Evolutionary conservation across 257 asterid genomes (phyloP).

Genomic region (Pogostemon cablin): DNA sequence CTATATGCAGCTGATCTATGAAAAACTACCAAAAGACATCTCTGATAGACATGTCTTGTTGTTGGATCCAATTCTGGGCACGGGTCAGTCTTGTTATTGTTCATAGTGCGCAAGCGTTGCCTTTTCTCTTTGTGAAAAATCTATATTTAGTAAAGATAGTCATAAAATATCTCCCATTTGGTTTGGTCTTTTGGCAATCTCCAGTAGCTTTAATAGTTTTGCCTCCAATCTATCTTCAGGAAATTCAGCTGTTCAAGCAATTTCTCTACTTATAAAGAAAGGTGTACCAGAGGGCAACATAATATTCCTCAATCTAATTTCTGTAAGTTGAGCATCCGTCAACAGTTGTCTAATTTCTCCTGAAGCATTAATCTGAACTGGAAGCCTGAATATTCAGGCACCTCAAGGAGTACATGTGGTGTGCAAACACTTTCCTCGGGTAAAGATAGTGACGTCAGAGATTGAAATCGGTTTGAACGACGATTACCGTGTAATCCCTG

Average conservation of each 20-base stretch:
- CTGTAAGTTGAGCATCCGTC: constrained; percentile 55
- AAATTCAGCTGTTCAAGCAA: constrained; percentile 95
- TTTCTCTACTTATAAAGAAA: constrained; percentile 79
- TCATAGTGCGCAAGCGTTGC: neutral
- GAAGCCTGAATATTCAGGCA: constrained; percentile 54
- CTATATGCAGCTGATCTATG: constrained; percentile 81
- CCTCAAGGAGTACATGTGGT: constrained; percentile 98
- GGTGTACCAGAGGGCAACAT: constrained; percentile 95
- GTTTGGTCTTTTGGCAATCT: neutral
- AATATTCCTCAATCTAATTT: constrained; percentile 93
- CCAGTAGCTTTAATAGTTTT: neutral
- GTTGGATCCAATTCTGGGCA: constrained; percentile 95
- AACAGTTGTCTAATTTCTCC: neutral
- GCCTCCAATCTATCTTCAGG: constrained; percentile 48
- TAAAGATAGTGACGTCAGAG: constrained; percentile 99
- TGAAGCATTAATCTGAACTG: neutral
- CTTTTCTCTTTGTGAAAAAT: neutral
- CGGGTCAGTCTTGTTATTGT: constrained; percentile 61
- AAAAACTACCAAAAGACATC: constrained; percentile 89
- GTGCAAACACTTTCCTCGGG: constrained; percentile 84
- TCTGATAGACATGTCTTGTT: constrained; percentile 91
- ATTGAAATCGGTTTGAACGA: constrained; percentile 84
- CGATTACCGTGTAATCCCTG: constrained; percentile 90
- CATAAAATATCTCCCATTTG: neutral
- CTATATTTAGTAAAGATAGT: neutral